Evolutionary conservation across 257 asterid species (phyloP), one percentile per base, ranked within the genome.

Genomic region (Forsythia suspensa): DNA sequence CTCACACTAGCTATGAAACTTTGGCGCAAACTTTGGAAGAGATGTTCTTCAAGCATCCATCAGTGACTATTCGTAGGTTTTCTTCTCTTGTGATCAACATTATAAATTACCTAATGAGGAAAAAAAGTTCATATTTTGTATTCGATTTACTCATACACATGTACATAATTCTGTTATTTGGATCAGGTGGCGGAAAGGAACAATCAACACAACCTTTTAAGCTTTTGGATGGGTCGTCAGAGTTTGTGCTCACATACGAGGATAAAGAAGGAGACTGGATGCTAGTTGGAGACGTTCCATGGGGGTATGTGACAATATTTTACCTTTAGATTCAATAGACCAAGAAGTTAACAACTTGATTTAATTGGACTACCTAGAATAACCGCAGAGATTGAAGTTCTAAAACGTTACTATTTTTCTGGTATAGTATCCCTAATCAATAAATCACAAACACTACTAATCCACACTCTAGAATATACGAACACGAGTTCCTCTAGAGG

Each of bases 251-350:
- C 16, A 93, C 97, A 15, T 93, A 93, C 12, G 96, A 93, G 85
- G 98, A 93, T 78, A 93, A 84, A 78, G 98, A 93, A 80, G 97
- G 97, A 16, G 98, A 93, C 16, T 93, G 97, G 98, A 93, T 93
- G 98, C 96, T 91, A 8, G 92, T 93, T 1, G 98, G 98, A 66
- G 98, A 93, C 70, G 98, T 93, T 80, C 98, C 98, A 8, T 93
- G 95, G 91, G 73, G 97, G 98, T 93, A 90, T 8, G 85, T 67
- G 5, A 73, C 77, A 20, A 10, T 41, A 39, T 8, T 40, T 51
- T 38, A 1, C 20, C 4, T 51, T 8, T n/a, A 41, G 6, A 29
- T 16, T 44, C 52, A 12, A 44, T 44, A 44, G 0, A 29, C 34
- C 34, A 29, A 29, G 34, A 29, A 29, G 34, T 29, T 29, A 29